Evolutionary conservation across 164 flowering plant species (phyloP).

Genomic region (Warburgia ugandensis): DNA sequence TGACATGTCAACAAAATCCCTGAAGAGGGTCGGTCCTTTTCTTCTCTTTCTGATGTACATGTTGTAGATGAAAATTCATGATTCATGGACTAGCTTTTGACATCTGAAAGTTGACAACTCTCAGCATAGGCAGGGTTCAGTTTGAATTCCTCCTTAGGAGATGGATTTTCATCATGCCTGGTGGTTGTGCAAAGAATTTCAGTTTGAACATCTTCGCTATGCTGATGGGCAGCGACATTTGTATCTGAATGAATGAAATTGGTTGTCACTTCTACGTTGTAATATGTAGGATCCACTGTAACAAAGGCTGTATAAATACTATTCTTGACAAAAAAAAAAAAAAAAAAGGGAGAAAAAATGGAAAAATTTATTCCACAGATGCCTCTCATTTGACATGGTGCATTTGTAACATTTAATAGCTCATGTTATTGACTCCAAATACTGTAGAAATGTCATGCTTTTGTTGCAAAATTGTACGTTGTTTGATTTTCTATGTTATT

Average conservation of each 20-base stretch:
- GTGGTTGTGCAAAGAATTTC: conserved; percentile 26
- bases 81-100: conserved; percentile 9
- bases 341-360: neutral
- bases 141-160: conserved; percentile 7
- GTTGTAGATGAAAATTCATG: conserved; percentile 41
- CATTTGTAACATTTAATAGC: no score
- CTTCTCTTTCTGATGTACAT: conserved; percentile 43
- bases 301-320: neutral
- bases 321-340: no score
- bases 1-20: neutral
- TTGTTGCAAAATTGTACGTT: no score
- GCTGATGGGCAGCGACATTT: neutral
- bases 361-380: no score
- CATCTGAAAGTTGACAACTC: conserved; percentile 11
- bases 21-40: neutral
- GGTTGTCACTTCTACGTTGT: conserved; percentile 1
- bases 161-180: no score
- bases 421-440: no score
- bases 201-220: conserved; percentile 26
- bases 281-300: no score
- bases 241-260: conserved; percentile 8
- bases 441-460: no score
- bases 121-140: conserved; percentile 12
- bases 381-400: no score
- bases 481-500: no score